Evolutionary conservation across 441 rosid genomes (phyloP).

Genomic region (Erodium chrysanthum): DNA sequence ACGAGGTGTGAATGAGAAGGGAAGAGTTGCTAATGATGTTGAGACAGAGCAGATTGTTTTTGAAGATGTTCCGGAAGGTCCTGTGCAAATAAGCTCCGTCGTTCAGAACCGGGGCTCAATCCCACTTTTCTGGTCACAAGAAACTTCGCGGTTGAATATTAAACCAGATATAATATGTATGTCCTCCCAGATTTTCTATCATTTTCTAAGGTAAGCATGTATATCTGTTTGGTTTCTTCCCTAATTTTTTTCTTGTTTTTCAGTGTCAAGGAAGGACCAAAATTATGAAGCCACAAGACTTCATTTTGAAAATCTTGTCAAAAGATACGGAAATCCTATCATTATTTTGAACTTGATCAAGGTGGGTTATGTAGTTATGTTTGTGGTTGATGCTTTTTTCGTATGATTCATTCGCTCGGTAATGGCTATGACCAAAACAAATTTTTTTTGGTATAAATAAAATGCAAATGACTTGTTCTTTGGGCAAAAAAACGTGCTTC

Average conservation of each 20-base stretch:
- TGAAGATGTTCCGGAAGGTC: slow-evolving; percentile 77
- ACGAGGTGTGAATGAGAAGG: slow-evolving; percentile 91
- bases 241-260: slow-evolving; percentile 10
- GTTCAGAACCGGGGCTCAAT: slow-evolving; percentile 97
- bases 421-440: no score
- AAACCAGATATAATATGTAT: slow-evolving; percentile 93
- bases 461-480: neutral
- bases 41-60: slow-evolving; percentile 96
- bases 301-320: slow-evolving; percentile 85
- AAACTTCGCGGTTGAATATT: slow-evolving; percentile 88
- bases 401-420: neutral
- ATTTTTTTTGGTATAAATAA: neutral
- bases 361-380: slow-evolving; percentile 30
- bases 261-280: slow-evolving; percentile 85
- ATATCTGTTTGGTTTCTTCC: neutral
- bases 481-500: neutral
- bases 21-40: slow-evolving; percentile 97
- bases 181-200: slow-evolving; percentile 16
- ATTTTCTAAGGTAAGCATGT: slow-evolving; percentile 12
- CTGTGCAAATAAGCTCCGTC: slow-evolving; percentile 72
- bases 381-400: neutral
- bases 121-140: slow-evolving; percentile 98
- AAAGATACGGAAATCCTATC: slow-evolving; percentile 92
- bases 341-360: slow-evolving; percentile 87
- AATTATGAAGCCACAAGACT: slow-evolving; percentile 86